Percentiles rank a stretch among this genome's conserved stretches.
These are phyloP conservation scores for Globisporangium apiculatum DNA, from an alignment of 352 stramenopile genomes.

Conservation along the genomic window DNA sequence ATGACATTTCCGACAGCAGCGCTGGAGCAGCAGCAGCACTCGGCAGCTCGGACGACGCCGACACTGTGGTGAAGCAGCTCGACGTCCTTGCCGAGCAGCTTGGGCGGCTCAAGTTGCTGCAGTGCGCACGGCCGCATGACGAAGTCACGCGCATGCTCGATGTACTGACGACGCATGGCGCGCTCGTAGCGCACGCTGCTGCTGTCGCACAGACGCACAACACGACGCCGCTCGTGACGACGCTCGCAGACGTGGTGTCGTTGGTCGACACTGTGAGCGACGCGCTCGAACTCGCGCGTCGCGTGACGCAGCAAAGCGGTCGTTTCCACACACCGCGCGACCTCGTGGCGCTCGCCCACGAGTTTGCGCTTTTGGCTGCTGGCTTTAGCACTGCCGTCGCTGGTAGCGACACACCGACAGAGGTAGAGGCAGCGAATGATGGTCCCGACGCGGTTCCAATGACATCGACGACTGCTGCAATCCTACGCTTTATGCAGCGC, in stretches of 20 bases:
- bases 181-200: not conserved
- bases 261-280: conserved; percentile 1
- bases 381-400: not conserved
- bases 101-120: not conserved
- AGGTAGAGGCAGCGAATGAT: too few species aligned
- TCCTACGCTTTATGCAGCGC: conserved; percentile 17
- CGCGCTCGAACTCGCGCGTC: not conserved
- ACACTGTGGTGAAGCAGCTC: too few species aligned
- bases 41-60: too few species aligned
- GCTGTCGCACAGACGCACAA: not conserved
- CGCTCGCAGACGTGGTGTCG: not conserved
- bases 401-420: too few species aligned
- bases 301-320: not conserved
- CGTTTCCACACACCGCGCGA: conserved; percentile 5
- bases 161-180: conserved; percentile 1
- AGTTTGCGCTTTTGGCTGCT: not conserved
- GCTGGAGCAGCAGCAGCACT: too few species aligned
- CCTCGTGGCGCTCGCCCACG: conserved; percentile 4
- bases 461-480: not conserved
- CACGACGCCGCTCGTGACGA: not conserved
- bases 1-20: not conserved
- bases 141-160: not conserved
- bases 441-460: too few species aligned
- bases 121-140: not conserved
- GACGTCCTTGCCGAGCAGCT: too few species aligned